These are phyloP conservation scores for Fusarium circinatum DNA, from an alignment of 2,329 filamentous ascomycete species.

Conservation along the genomic window DNA sequence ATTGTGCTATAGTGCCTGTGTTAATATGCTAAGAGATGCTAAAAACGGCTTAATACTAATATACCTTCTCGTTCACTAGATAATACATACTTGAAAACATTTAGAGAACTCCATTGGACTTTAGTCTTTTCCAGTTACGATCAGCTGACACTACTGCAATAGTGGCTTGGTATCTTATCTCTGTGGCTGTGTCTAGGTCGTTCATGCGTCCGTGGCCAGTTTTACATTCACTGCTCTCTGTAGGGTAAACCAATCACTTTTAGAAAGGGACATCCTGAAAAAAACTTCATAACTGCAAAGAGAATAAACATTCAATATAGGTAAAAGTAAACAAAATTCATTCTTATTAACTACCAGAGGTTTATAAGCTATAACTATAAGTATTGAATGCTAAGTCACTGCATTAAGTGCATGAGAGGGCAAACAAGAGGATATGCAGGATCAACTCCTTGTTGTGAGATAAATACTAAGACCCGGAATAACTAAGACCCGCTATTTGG, in stretches of 20 bases:
- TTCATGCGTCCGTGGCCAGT: not conserved
- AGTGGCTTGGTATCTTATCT: not conserved
- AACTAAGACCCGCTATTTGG: no score
- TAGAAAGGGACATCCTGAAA: rapidly evolving
- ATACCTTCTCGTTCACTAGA: no score
- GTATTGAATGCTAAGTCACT: rapidly evolving
- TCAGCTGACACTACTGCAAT: no score
- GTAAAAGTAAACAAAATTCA: rapidly evolving
- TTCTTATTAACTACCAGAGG: rapidly evolving
- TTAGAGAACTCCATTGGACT: no score
- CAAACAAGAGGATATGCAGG: rapidly evolving
- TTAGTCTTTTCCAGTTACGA: no score
- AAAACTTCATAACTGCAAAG: not conserved
- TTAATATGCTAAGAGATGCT: no score
- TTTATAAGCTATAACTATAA: rapidly evolving
- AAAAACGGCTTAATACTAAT: no score
- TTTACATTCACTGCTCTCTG: not conserved
- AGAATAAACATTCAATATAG: rapidly evolving
- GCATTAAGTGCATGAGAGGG: no score
- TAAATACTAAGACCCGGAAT: no score
- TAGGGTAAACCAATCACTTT: not conserved
- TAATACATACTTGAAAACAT: no score
- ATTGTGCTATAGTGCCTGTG: no score
- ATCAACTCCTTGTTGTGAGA: no score
- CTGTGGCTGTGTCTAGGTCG: not conserved